Percentiles rank a stretch among this genome's conserved stretches.
These are phyloP conservation scores for Amesomyces nigricolor DNA, from an alignment of 2,329 filamentous ascomycete species.

Conservation along the genomic window DNA sequence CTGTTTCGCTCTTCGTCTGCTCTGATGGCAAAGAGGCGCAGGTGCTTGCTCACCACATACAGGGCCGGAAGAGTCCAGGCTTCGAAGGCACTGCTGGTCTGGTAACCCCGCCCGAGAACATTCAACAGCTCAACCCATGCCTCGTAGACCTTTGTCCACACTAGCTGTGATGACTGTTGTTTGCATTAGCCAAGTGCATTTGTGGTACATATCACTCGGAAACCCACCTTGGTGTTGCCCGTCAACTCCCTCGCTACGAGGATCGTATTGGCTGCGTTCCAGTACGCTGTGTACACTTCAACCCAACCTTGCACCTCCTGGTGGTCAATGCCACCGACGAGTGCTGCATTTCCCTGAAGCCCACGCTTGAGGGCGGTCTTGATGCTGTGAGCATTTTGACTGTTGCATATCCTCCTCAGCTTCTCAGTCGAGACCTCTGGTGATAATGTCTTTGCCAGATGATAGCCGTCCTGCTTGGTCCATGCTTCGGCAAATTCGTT, in stretches of 20 bases:
- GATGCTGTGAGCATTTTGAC: constrained; percentile 60
- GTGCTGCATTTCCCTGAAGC: constrained; percentile 55
- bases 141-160: constrained; percentile 80
- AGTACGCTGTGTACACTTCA: constrained; percentile 77
- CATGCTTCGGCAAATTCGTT: constrained; percentile 67
- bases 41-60: constrained; percentile 79
- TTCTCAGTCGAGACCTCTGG: constrained; percentile 61
- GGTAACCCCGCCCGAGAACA: constrained; percentile 74
- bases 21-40: constrained; percentile 83
- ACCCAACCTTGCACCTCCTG: constrained; percentile 76
- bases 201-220: background rate
- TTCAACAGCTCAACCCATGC: constrained; percentile 82
- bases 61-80: constrained; percentile 91
- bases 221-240: constrained; percentile 34
- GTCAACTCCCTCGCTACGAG: constrained; percentile 56
- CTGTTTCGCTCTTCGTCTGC: constrained; percentile 66
- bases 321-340: constrained; percentile 49
- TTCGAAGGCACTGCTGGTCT: constrained; percentile 63
- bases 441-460: constrained; percentile 67
- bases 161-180: constrained; percentile 35
- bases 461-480: constrained; percentile 59
- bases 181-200: background rate
- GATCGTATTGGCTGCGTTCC: constrained; percentile 74
- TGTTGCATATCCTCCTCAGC: constrained; percentile 64
- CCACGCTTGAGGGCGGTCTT: constrained; percentile 68